These are phyloP conservation scores for Leccinum subtestaceum DNA, from an alignment of 768 basidiomycete species.

Conservation along the genomic window DNA sequence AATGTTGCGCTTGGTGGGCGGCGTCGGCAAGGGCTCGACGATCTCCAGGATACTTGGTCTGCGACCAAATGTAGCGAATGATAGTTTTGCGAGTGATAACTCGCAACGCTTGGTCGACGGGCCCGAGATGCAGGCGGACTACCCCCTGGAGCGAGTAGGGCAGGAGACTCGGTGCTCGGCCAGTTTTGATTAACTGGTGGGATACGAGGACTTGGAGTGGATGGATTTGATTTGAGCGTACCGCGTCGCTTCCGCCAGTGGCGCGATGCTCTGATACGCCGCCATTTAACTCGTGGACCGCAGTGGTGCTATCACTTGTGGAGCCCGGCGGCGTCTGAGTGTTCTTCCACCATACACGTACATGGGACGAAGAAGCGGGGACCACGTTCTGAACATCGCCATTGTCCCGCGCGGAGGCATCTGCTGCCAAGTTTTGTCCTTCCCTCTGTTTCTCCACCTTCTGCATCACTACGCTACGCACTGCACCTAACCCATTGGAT, in stretches of 20 bases:
- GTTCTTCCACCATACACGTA: conserved; percentile 33
- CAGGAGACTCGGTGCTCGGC: conserved; percentile 19
- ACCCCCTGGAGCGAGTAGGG: conserved; percentile 6
- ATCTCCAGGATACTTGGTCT: conserved; percentile 23
- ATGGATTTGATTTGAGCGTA: conserved; percentile 8
- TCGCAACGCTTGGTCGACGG: conserved; percentile 29
- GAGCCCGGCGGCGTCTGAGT: conserved; percentile 13
- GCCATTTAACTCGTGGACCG: conserved; percentile 11
- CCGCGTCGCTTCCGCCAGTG: conserved; percentile 5
- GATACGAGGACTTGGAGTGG: conserved; percentile 21
- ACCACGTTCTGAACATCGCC: conserved; percentile 2
- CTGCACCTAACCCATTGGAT: conserved; percentile 28
- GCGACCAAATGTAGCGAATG: conserved; percentile 30
- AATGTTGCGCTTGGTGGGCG: conserved; percentile 12
- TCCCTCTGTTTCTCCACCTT: conserved; percentile 24
- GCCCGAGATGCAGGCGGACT: conserved; percentile 4
- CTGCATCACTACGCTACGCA: conserved; percentile 23
- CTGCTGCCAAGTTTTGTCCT: conserved; percentile 6
- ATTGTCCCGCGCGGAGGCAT: neutral
- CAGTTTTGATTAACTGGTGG: conserved; percentile 20
- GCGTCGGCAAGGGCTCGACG: conserved; percentile 18
- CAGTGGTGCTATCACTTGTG: conserved; percentile 7
- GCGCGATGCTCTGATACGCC: neutral
- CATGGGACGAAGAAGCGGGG: conserved; percentile 14
- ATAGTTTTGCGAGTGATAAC: conserved; percentile 31